These are phyloP conservation scores for Trametes gibbosa DNA, from an alignment of 768 basidiomycete species.

Conservation along the genomic window DNA sequence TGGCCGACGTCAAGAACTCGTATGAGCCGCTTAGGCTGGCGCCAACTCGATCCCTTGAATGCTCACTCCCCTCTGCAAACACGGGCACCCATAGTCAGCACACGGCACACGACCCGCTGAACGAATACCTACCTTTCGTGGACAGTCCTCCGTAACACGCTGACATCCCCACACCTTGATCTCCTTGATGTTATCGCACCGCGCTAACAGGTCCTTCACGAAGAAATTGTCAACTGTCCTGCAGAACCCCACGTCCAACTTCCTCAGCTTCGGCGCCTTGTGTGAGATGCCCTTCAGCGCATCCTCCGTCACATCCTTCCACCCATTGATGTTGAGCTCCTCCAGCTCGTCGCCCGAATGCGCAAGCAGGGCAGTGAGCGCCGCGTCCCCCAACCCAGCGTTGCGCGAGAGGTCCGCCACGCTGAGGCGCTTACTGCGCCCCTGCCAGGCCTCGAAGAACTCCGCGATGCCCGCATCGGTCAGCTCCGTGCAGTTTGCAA, in stretches of 20 bases:
- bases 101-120: background rate
- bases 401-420: conserved; percentile 65
- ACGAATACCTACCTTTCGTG: conserved; percentile 41
- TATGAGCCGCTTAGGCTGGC: background rate
- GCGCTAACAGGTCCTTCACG: conserved; percentile 62
- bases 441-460: conserved; percentile 62
- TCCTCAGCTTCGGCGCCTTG: conserved; percentile 42
- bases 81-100: background rate
- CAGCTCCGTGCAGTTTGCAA: conserved; percentile 57
- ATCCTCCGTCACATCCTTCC: conserved; percentile 59
- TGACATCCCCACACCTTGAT: conserved; percentile 59
- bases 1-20: too few relatives aligned
- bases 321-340: conserved; percentile 71
- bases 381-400: conserved; percentile 44
- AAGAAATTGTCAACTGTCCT: conserved; percentile 80
- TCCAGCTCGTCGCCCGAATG: conserved; percentile 64
- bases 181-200: conserved; percentile 38
- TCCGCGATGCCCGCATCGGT: conserved; percentile 66
- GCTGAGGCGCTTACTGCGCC: conserved; percentile 37
- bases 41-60: conserved; percentile 12
- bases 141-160: conserved; percentile 43
- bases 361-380: conserved; percentile 60
- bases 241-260: conserved; percentile 84
- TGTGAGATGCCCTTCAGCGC: conserved; percentile 38
- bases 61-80: conserved; percentile 7